Evolutionary conservation across 1,139 yeast species (phyloP), one percentile per base, ranked within the genome.

Genomic region (Geotrichum reessii): DNA sequence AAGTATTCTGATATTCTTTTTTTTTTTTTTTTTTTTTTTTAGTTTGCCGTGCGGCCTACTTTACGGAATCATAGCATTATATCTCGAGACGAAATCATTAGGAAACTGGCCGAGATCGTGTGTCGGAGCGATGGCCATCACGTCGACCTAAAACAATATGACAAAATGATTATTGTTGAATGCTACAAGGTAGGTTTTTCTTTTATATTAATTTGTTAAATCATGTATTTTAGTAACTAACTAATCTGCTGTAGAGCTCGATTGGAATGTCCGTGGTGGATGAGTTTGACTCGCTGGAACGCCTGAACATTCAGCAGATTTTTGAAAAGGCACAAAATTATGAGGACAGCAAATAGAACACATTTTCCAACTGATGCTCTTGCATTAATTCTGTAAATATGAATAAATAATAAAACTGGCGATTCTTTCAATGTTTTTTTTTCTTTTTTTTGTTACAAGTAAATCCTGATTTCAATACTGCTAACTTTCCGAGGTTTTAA

Each of bases 1-100:
- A n/a, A 3, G 14, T n/a, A 31, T 31, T 12, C 37, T 31, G 14
- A 31, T 31, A 31, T n/a, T n/a, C n/a, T n/a, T n/a, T n/a, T n/a
- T n/a, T n/a, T n/a, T n/a, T 31, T 31, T 31, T 31, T 31, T 31
- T 31, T 31, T 9, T 21, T 24, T 5, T 50, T 76, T 31, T 84
- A 83, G 63, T 93, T 88, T 75, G 96, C 97, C 1, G 86, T 93
- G 51, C 87, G 91, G 63, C 84, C 95, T 1, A 79, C 86, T 2
- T 78, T 86, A 65, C 77, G 99, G 64, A 88, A 90, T 71, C 92
- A 90, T 75, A 87, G 83, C 66, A 80, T 85, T 0, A 70, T 92
- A 48, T 82, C 81, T 24, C 81, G 91, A 63, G 86, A 80, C 61
- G 87, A 81, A 17, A 82, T 92, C 57, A 90, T 89, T 61, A 80